Percentiles rank a stretch among this genome's conserved stretches.
phyloP scores from a whole-genome alignment of 1,284 basidiomycete genomes.

The Rhizoctonia solani region DNA sequence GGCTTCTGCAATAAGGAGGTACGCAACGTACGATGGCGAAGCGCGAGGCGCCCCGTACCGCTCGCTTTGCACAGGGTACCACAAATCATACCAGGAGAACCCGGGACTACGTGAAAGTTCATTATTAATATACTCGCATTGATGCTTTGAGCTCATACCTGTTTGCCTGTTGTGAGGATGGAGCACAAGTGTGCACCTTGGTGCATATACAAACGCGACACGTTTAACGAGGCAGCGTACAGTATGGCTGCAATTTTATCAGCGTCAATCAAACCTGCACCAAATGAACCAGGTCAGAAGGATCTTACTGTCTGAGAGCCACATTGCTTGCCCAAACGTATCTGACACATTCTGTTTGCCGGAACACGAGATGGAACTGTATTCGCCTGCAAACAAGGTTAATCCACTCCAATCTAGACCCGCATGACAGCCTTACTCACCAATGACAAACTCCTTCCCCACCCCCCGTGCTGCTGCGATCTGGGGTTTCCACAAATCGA shows the following conservation, averaged over 20 bases:
- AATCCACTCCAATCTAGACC: neutral
- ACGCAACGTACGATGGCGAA: slow-evolving; percentile 48
- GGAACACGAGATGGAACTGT: slow-evolving; percentile 48
- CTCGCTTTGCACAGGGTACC: slow-evolving; percentile 46
- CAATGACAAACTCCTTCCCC: slow-evolving; percentile 47
- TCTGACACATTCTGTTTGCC: slow-evolving; percentile 49
- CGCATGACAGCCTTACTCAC: slow-evolving; percentile 23
- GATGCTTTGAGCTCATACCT: slow-evolving; percentile 39
- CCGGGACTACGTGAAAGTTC: slow-evolving; percentile 14
- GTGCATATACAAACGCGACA: slow-evolving; percentile 48
- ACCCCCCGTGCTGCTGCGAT: slow-evolving; percentile 45
- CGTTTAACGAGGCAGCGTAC: slow-evolving; percentile 46
- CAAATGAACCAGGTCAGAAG: neutral
- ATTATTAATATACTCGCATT: slow-evolving; percentile 2
- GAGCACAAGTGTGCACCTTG: slow-evolving; percentile 49
- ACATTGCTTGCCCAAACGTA: slow-evolving; percentile 48
- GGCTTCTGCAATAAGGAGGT: slow-evolving; percentile 47
- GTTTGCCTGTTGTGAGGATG: slow-evolving; percentile 48
- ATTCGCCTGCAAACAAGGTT: slow-evolving; percentile 40
- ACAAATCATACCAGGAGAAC: slow-evolving; percentile 46
- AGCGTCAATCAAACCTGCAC: slow-evolving; percentile 34
- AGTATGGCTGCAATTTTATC: slow-evolving; percentile 43
- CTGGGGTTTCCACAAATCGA: slow-evolving; percentile 49
- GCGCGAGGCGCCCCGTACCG: slow-evolving; percentile 46
- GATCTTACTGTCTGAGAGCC: slow-evolving; percentile 47